Evolutionary conservation across 2,329 filamentous ascomycete genomes (phyloP).

Genomic region (Aspergillus quadrilineatus): DNA sequence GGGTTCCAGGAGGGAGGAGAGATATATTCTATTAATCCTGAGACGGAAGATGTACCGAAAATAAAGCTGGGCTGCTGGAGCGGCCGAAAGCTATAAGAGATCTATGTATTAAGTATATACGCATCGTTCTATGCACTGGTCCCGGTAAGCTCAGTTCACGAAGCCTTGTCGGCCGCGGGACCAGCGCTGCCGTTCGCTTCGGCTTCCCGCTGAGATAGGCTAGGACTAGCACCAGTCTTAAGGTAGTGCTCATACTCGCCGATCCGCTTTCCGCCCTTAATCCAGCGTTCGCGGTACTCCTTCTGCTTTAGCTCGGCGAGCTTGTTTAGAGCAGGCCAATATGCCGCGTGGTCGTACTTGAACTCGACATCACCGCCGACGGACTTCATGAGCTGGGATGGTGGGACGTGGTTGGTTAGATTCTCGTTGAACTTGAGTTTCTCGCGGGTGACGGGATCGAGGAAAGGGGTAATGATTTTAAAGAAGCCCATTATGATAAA

Average conservation of each 20-base stretch:
- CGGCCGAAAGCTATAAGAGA: not conserved
- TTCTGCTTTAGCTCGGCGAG: conserved; percentile 66
- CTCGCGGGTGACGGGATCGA: conserved; percentile 87
- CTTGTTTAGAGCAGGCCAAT: conserved; percentile 83
- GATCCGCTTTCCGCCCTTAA: conserved; percentile 72
- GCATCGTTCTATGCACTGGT: not conserved
- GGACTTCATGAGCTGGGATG: conserved; percentile 76
- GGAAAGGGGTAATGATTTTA: conserved; percentile 92
- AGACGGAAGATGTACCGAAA: not conserved
- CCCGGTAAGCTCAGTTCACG: not conserved
- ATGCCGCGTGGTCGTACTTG: conserved; percentile 81
- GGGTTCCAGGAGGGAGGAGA: not conserved
- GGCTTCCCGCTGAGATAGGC: conserved; percentile 33
- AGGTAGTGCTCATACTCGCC: conserved; percentile 88
- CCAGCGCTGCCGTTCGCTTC: not conserved
- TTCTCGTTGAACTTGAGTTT: conserved; percentile 99
- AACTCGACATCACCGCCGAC: conserved; percentile 81
- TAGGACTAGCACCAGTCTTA: conserved; percentile 60
- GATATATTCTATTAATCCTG: not conserved
- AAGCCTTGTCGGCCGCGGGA: not conserved
- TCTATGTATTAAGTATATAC: not conserved
- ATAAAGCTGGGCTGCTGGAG: not conserved
- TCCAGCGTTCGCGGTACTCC: conserved; percentile 69
- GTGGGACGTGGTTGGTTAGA: conserved; percentile 75
- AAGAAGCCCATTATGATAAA: conserved; percentile 93